Percentiles rank a stretch among this genome's conserved stretches.
Conservation (phyloP, 352 stramenopile species). For the Phytopythium cucurbitacearum region DNA sequence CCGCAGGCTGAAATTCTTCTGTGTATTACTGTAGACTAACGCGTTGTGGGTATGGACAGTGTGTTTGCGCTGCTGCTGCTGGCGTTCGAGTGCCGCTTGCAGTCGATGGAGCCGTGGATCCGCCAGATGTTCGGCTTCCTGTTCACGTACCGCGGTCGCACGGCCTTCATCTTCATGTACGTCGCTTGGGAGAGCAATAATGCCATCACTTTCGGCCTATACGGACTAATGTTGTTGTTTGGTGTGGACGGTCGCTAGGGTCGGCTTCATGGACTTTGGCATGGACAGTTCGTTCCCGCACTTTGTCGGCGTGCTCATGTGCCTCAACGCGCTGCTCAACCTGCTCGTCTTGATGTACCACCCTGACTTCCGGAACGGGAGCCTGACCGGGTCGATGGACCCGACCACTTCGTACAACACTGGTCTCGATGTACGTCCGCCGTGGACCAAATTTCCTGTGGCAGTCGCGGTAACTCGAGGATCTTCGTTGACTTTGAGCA, state of each 20-base stretch:
- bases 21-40: too few relatives aligned
- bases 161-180: constrained; percentile 80
- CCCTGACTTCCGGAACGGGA: constrained; percentile 79
- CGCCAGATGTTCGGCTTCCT: constrained; percentile 84
- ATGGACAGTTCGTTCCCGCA: constrained; percentile 70
- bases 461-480: neutral
- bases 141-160: constrained; percentile 84
- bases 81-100: constrained; percentile 84
- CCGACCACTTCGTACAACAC: constrained; percentile 65
- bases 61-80: constrained; percentile 81
- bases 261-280: constrained; percentile 88
- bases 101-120: constrained; percentile 85
- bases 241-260: constrained; percentile 12
- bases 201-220: neutral
- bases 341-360: constrained; percentile 80
- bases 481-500: constrained; percentile 4
- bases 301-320: constrained; percentile 79
- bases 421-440: constrained; percentile 29
- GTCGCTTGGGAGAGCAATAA: neutral
- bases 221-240: neutral
- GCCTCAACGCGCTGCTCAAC: constrained; percentile 68
- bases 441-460: neutral
- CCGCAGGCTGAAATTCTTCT: neutral
- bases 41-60: constrained; percentile 18
- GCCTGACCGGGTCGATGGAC: constrained; percentile 69